These are phyloP conservation scores for Clavaria fumosa DNA, from an alignment of 768 basidiomycete species.

Conservation along the genomic window DNA sequence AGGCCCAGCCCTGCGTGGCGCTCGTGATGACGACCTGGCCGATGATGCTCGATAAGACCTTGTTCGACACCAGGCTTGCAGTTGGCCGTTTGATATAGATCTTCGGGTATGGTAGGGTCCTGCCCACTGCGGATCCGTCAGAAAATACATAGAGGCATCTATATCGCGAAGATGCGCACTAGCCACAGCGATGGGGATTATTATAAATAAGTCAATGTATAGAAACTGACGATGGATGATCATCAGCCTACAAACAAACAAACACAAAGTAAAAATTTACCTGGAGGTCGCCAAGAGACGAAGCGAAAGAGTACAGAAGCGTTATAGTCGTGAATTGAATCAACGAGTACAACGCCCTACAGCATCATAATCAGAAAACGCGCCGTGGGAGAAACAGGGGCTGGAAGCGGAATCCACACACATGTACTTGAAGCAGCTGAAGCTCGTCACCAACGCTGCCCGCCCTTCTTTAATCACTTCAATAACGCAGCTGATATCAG, in stretches of 20 bases:
- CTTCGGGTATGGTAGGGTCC: constrained; percentile 77
- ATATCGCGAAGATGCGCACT: too few relatives aligned
- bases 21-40: constrained; percentile 86
- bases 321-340: constrained; percentile 99
- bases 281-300: constrained; percentile 93
- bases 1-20: constrained; percentile 71
- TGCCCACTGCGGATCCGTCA: constrained; percentile 84
- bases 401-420: constrained; percentile 30
- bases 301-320: constrained; percentile 89
- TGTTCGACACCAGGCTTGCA: constrained; percentile 88
- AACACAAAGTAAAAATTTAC: constrained; percentile 28
- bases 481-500: constrained; percentile 91
- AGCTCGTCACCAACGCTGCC: constrained; percentile 91
- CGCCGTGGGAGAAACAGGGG: too few relatives aligned
- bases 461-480: constrained; percentile 96
- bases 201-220: constrained; percentile 96
- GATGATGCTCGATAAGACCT: constrained; percentile 83
- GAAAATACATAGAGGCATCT: too few relatives aligned
- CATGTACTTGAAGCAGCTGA: constrained; percentile 99
- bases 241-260: not conserved
- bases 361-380: not conserved
- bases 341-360: constrained; percentile 92
- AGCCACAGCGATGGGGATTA: constrained; percentile 90
- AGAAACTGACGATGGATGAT: constrained; percentile 46
- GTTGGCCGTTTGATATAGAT: constrained; percentile 88